A percentile compares a stretch with the other conserved stretches of the same genome.
These are phyloP conservation scores for carrot (Daucus carota) DNA, from an alignment of 129 eudicot genomes.

Conservation along the genomic window DNA sequence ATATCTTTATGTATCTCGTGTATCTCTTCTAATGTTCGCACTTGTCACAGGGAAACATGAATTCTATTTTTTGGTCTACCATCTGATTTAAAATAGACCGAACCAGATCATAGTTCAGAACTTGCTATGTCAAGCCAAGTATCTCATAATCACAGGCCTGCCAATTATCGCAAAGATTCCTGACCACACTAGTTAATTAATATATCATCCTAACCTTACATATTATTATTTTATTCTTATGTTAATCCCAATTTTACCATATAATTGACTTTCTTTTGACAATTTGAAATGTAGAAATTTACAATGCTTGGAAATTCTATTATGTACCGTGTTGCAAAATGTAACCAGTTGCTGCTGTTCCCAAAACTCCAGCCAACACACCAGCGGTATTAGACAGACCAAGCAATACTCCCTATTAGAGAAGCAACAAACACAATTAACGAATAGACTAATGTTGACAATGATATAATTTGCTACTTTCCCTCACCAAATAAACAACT, in stretches of 20 bases:
- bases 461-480: background rate
- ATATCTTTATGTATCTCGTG: background rate
- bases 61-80: background rate
- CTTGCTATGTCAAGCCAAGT: background rate
- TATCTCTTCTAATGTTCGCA: background rate
- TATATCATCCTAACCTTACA: background rate
- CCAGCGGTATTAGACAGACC: conserved; percentile 97
- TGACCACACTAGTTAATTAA: background rate
- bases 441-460: background rate
- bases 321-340: conserved; percentile 85
- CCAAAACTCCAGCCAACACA: conserved; percentile 90
- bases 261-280: background rate
- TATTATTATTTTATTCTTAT: background rate
- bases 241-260: background rate
- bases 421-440: background rate
- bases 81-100: background rate
- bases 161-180: background rate
- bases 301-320: background rate
- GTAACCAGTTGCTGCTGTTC: conserved; percentile 98
- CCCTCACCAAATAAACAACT: background rate
- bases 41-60: background rate
- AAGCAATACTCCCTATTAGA: conserved; percentile 68
- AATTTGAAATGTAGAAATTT: background rate
- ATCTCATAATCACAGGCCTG: background rate
- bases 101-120: background rate